Percentiles rank a stretch among this genome's conserved stretches.
Evolutionary conservation across 148 eudicot species (phyloP).

Genomic region (Rhododendron griersonianum): DNA sequence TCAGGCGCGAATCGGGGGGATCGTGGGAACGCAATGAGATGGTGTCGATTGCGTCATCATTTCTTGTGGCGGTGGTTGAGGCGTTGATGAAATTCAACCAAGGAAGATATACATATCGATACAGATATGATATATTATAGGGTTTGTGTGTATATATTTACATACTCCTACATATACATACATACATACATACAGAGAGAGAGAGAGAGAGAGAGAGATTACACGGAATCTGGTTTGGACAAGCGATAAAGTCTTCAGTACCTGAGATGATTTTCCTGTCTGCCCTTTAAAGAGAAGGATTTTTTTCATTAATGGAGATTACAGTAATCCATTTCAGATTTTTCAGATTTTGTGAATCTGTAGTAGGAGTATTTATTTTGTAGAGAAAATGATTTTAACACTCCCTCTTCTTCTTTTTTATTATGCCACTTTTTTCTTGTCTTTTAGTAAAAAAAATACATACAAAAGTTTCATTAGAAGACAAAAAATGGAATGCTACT

Average conservation of each 20-base stretch:
- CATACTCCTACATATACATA: neutral
- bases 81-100: slow-evolving; percentile 9
- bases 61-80: neutral
- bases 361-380: neutral
- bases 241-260: neutral
- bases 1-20: neutral
- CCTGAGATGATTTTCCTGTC: neutral
- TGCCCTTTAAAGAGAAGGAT: no score
- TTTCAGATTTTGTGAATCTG: neutral
- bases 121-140: neutral
- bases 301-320: neutral
- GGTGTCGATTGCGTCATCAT: neutral
- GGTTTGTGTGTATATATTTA: neutral
- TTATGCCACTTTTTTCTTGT: no score
- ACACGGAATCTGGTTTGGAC: neutral
- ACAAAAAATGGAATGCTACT: no score
- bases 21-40: neutral
- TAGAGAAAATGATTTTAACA: no score
- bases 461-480: no score
- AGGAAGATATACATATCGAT: slow-evolving; percentile 1
- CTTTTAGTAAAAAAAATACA: no score
- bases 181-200: no score
- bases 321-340: neutral
- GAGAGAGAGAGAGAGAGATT: neutral
- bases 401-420: no score